A percentile compares a stretch with the other conserved stretches of the same genome.
phyloP scores from a whole-genome alignment of 306 rosid genomes.

The Rosa multiflora region DNA sequence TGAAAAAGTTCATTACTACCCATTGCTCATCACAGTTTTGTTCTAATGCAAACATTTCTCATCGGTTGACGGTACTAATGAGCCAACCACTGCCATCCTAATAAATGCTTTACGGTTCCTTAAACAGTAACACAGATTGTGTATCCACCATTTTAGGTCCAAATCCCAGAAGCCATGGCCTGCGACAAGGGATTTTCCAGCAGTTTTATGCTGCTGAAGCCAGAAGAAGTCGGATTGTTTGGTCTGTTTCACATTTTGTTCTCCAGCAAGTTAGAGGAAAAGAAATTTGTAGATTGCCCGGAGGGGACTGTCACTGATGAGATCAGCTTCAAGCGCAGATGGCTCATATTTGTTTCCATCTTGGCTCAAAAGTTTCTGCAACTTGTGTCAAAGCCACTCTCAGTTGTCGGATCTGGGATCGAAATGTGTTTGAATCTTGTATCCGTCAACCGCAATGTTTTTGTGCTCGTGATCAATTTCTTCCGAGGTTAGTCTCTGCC shows the following conservation, averaged over 20 bases:
- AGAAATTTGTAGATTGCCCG: slow-evolving; percentile 36
- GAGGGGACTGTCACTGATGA: slow-evolving; percentile 16
- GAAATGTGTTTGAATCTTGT: slow-evolving; percentile 51
- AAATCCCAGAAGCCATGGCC: background rate
- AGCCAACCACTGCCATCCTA: too few relatives aligned
- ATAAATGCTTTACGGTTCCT: background rate
- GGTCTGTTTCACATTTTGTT: slow-evolving; percentile 43
- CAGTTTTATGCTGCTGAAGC: slow-evolving; percentile 53
- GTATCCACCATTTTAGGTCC: background rate
- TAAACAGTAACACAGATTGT: too few relatives aligned
- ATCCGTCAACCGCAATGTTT: slow-evolving; percentile 35
- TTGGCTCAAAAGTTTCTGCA: slow-evolving; percentile 45
- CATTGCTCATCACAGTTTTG: too few relatives aligned
- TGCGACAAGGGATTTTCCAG: slow-evolving; percentile 26
- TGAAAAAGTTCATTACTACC: too few relatives aligned
- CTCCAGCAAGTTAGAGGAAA: slow-evolving; percentile 32
- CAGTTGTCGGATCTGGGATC: slow-evolving; percentile 30
- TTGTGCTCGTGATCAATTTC: slow-evolving; percentile 34
- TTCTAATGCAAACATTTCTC: too few relatives aligned
- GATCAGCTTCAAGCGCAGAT: slow-evolving; percentile 38
- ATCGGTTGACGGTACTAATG: too few relatives aligned
- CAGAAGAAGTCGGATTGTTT: slow-evolving; percentile 45
- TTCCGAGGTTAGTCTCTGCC: slow-evolving; percentile 40
- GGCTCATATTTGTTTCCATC: slow-evolving; percentile 54
- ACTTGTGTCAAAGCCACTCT: slow-evolving; percentile 35